Conservation (phyloP, 2,329 filamentous ascomycete genomes). For the Fusarium nurragi region DNA sequence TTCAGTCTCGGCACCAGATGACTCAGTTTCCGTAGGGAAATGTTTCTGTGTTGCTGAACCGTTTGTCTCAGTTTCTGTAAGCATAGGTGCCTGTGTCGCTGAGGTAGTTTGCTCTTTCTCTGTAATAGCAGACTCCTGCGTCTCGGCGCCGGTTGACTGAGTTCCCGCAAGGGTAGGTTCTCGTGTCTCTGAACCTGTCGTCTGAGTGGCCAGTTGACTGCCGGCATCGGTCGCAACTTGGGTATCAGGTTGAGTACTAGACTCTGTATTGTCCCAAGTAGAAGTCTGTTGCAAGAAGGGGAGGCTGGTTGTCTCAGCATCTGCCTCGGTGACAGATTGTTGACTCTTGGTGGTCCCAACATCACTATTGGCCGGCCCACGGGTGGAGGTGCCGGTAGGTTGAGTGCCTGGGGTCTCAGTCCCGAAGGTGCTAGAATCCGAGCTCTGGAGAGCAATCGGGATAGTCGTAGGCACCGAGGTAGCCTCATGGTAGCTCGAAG, state of each 20-base stretch:
- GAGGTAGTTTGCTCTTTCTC: not conserved
- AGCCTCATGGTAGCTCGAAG: not conserved
- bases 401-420: not conserved
- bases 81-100: not conserved
- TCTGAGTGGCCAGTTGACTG: not conserved
- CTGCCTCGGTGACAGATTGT: too few species aligned
- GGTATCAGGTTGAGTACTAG: not conserved
- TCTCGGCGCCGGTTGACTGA: not conserved
- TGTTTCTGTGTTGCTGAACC: too few species aligned
- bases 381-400: accelerated
- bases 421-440: not conserved
- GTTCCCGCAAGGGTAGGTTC: not conserved
- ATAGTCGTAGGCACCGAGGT: not conserved
- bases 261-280: not conserved
- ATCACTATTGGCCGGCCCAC: not conserved
- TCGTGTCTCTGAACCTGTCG: too few species aligned
- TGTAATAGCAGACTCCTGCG: not conserved
- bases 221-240: not conserved
- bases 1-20: not conserved
- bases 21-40: too few species aligned
- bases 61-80: not conserved
- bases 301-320: not conserved
- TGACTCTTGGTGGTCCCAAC: too few species aligned
- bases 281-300: not conserved
- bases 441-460: not conserved